Evolutionary conservation across 1,284 basidiomycete species (phyloP), one percentile per base, ranked within the genome.

Genomic region (Puccinia coronata): DNA sequence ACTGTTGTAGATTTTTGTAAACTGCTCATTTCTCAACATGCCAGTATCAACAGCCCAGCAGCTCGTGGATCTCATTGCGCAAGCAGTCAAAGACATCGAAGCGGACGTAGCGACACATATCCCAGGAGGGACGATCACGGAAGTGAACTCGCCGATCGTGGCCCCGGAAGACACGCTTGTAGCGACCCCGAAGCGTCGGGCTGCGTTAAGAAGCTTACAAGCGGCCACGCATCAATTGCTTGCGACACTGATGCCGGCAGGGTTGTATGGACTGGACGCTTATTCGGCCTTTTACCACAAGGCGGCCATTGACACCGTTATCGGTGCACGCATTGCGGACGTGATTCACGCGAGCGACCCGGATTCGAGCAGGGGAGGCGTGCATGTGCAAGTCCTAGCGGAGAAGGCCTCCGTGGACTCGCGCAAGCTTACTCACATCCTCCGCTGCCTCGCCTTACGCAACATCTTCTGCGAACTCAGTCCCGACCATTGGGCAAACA

Each of bases 61-160:
- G 20, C 53, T 73, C 31, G 70, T 51, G 23, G 70, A 11, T 23
- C 51, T 73, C 3, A 55, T 73, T 39, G 49, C 34, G 1, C 70
- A 73, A 57, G 70, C 70, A 25, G 70, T 73, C 36, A 34, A 73
- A 36, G 70, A 73, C 12, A 73, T 73, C 23, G 70, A 73, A 55
- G 70, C 31, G 11, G 70, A 73, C 39, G 25, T 51, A 14, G 70
- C 28, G 28, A 73, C 18, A 11, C 70, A 73, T n/a, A 73, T 55
- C 23, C 51, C 70, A 53, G 51, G 70, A 2, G 70, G 49, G 9
- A 57, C 31, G 70, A 73, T 51, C 53, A 73, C 49, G 2, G 34
- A 73, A 12, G 31, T 73, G 47, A 73, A 73, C 31, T 41, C 18
- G 23, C 47, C 70, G 4, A 73, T 36, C 5, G 51, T 55, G n/a